Evolutionary conservation across 176 grass and related monocot genomes (phyloP), one percentile per base, ranked within the genome.

Genomic region (Oryza meridionalis): DNA sequence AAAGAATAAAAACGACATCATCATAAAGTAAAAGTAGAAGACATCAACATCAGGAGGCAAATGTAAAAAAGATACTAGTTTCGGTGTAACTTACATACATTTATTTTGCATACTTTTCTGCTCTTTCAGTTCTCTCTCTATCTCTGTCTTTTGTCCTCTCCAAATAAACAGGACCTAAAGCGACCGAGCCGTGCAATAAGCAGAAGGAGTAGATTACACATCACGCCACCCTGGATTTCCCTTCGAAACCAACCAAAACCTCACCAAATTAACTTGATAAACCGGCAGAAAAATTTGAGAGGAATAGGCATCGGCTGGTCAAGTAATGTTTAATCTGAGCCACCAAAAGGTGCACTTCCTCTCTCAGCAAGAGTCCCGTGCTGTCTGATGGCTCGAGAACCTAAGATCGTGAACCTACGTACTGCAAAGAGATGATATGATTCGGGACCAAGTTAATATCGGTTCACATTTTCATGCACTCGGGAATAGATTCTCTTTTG

Each of bases 401-500:
- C 10, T 61, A 42, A 4, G n/a, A 24, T 40, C 2, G n/a, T 58
- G 17, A 21, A 58, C 53, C 17, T 2, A 9, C 32, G 61, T 75
- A 21, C 38, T 16, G 61, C 26, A 46, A 78, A 81, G 50, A 49
- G 25, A 77, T 50, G 2, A 8, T 42, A n/a, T 3, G 42, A 65
- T 70, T 16, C 31, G 61, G 67, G 58, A 17, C 42, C 42, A 37
- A 51, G 25, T 65, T 82, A 15, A 45, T 11, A 21, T 22, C 7
- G 49, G 81, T 22, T 80, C 81, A 4, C 86, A 84, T 70, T 84
- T 88, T 89, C 24, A 81, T 70, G 71, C 24, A 15, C 50, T 31
- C 31, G 70, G 70, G 33, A 19, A 16, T 47, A 75, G 46, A 69
- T 84, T 69, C 38, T 43, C 71, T 53, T 45, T 38, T 76, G 29